Evolutionary conservation across 371 early-diverging fungal genomes (phyloP).

Genomic region (Rhizopus arrhizus): DNA sequence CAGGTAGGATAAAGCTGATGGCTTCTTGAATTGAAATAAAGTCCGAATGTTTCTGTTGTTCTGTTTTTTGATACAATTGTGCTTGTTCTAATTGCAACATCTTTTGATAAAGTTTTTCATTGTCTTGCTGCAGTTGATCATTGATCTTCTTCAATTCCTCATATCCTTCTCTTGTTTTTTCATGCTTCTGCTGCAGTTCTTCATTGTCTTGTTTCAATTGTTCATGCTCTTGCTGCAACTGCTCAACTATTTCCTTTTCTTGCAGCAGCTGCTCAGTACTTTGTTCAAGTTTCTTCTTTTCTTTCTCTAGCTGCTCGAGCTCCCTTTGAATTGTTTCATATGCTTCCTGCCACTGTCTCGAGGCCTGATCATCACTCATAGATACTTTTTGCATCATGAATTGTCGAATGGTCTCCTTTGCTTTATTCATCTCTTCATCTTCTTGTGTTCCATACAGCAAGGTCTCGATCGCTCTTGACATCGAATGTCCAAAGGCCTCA

Average conservation of each 20-base stretch:
- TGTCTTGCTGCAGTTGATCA: neutral
- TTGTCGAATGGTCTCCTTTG: neutral
- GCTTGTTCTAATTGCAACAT: neutral
- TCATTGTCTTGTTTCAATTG: neutral
- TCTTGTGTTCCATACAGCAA: neutral
- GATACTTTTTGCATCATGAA: neutral
- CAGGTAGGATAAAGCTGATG: neutral
- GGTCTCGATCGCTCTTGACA: neutral
- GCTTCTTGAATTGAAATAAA: neutral
- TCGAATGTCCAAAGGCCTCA: neutral
- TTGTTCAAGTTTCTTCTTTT: no score
- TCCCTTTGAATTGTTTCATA: neutral
- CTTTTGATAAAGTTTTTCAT: neutral
- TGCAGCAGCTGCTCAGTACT: neutral
- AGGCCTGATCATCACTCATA: neutral
- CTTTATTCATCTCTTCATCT: neutral
- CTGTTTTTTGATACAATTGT: no score
- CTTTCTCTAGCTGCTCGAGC: neutral
- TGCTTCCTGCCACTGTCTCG: neutral
- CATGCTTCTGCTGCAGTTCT: no score
- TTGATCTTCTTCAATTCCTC: no score
- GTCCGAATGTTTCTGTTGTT: neutral
- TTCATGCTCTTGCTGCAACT: no score
- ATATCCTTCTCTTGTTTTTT: no score
- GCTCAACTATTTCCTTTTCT: no score